Evolutionary conservation across 148 eudicot genomes (phyloP).

Genomic region (Oxyria digyna): DNA sequence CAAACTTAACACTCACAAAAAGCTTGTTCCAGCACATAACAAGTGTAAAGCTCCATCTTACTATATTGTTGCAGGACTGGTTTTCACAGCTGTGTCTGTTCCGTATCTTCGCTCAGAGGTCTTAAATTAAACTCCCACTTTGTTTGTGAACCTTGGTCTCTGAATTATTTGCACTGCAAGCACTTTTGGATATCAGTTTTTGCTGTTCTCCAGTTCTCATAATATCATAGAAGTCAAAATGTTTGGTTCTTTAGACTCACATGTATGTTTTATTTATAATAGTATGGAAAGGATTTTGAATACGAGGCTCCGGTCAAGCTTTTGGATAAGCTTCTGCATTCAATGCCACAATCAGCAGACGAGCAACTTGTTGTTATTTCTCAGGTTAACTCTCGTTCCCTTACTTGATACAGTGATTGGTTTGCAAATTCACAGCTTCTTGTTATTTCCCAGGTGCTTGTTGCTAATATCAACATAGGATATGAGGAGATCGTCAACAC

Average conservation of each 20-base stretch:
- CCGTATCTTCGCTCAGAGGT: conserved; percentile 47
- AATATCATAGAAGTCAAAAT: not conserved
- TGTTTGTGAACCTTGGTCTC: not conserved
- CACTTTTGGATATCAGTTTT: not conserved
- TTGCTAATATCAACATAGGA: conserved; percentile 38
- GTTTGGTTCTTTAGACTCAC: not conserved
- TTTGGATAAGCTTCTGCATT: conserved; percentile 27
- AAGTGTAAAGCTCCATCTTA: conserved; percentile 35
- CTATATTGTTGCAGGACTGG: conserved; percentile 40
- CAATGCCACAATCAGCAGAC: conserved; percentile 31
- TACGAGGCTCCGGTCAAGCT: conserved; percentile 38
- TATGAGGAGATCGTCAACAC: conserved; percentile 37
- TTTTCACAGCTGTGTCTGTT: conserved; percentile 31
- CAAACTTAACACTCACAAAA: conserved; percentile 29
- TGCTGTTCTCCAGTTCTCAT: not conserved
- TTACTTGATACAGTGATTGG: too few species aligned
- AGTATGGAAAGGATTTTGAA: conserved; percentile 32
- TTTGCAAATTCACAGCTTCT: too few species aligned
- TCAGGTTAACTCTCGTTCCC: conserved; percentile 16
- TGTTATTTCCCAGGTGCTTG: conserved; percentile 24
- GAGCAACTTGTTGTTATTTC: conserved; percentile 38
- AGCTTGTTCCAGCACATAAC: conserved; percentile 34
- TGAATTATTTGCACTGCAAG: not conserved
- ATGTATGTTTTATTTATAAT: not conserved
- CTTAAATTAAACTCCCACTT: not conserved